Evolutionary conservation across 2,329 filamentous ascomycete species (phyloP).

Genomic region (Xylaria multiplex): DNA sequence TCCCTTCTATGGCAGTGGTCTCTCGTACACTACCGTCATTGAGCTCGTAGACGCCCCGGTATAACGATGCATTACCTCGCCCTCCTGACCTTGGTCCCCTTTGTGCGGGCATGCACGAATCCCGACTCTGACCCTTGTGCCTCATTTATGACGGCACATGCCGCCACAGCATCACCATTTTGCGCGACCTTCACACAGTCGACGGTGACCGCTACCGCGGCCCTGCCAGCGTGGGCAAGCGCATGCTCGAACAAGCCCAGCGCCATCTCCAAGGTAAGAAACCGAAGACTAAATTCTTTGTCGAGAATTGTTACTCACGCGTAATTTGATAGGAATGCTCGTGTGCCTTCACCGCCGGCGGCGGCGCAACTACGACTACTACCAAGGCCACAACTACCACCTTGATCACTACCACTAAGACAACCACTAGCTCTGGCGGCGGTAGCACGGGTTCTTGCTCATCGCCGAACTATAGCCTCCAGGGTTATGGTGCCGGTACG

Average conservation of each 20-base stretch:
- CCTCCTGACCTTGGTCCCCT: slow-evolving; percentile 31
- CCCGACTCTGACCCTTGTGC: slow-evolving; percentile 48
- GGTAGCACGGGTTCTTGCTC: slow-evolving; percentile 36
- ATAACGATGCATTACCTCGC: slow-evolving; percentile 29
- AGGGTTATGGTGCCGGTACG: slow-evolving; percentile 53
- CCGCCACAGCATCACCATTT: slow-evolving; percentile 48
- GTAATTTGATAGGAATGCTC: slow-evolving; percentile 41
- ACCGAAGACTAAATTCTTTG: neutral
- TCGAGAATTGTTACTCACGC: slow-evolving; percentile 12
- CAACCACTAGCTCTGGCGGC: slow-evolving; percentile 31
- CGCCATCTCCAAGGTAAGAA: slow-evolving; percentile 42
- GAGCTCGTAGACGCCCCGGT: neutral
- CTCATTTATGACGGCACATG: slow-evolving; percentile 48
- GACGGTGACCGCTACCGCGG: slow-evolving; percentile 44
- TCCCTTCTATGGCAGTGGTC: slow-evolving; percentile 13
- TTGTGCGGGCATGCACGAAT: slow-evolving; percentile 43
- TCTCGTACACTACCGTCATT: slow-evolving; percentile 9
- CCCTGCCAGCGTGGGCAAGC: slow-evolving; percentile 41
- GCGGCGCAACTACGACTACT: slow-evolving; percentile 36
- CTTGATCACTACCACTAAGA: slow-evolving; percentile 36
- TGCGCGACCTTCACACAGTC: slow-evolving; percentile 50
- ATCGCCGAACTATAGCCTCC: slow-evolving; percentile 42
- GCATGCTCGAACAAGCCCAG: slow-evolving; percentile 46
- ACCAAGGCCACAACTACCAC: slow-evolving; percentile 33
- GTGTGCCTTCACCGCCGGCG: slow-evolving; percentile 44